Evolutionary conservation across 345 rosid species (phyloP).

Genomic region (Arabis hirsuta): DNA sequence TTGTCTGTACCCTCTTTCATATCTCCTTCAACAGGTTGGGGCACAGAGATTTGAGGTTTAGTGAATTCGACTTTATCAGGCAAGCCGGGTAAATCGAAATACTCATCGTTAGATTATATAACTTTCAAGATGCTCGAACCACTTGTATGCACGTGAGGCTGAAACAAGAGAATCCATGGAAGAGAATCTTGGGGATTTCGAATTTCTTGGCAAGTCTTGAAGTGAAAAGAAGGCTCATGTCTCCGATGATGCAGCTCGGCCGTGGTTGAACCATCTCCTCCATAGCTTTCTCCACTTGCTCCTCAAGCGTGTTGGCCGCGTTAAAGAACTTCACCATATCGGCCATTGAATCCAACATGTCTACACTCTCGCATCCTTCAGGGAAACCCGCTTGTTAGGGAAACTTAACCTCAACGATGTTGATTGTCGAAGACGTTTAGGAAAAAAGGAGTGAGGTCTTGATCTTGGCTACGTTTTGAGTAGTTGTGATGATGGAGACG

Average conservation of each 20-base stretch:
- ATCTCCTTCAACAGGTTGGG: slow-evolving; percentile 10
- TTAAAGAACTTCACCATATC: slow-evolving; percentile 33
- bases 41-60: slow-evolving; percentile 35
- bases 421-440: slow-evolving; percentile 27
- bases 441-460: slow-evolving; percentile 35
- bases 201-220: slow-evolving; percentile 45
- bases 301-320: slow-evolving; percentile 40
- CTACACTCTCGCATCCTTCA: slow-evolving; percentile 49
- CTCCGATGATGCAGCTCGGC: slow-evolving; percentile 57
- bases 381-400: slow-evolving; percentile 46
- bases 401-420: slow-evolving; percentile 37
- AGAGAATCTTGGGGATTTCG: slow-evolving; percentile 52
- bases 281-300: slow-evolving; percentile 39
- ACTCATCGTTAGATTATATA: slow-evolving; percentile 29
- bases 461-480: slow-evolving; percentile 42
- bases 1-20: slow-evolving; percentile 15
- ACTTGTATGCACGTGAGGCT: slow-evolving; percentile 37
- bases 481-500: slow-evolving; percentile 48
- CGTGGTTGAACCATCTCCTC: slow-evolving; percentile 40
- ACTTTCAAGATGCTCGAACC: slow-evolving; percentile 23
- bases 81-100: slow-evolving; percentile 27
- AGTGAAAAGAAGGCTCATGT: slow-evolving; percentile 46
- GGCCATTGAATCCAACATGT: slow-evolving; percentile 39
- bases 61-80: slow-evolving; percentile 44
- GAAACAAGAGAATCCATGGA: slow-evolving; percentile 53